Conservation (phyloP, 495 filamentous ascomycete species). For the Aspergillus funiculosus region DNA sequence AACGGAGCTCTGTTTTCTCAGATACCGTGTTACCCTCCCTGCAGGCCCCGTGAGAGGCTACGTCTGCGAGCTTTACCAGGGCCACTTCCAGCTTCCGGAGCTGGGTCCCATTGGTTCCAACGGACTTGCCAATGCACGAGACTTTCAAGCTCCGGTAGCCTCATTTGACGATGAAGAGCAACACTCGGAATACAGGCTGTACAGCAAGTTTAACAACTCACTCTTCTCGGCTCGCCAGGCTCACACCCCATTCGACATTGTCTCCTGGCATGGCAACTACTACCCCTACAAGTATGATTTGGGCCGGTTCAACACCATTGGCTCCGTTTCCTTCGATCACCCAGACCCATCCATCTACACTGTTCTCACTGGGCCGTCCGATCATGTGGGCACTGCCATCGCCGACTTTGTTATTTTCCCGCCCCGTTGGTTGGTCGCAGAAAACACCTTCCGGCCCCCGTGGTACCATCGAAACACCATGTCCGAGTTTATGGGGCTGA, state of each 20-base stretch:
- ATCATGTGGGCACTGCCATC: slow-evolving; percentile 64
- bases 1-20: too few relatives aligned
- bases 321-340: slow-evolving; percentile 69
- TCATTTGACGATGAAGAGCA: slow-evolving; percentile 58
- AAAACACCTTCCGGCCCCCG: slow-evolving; percentile 75
- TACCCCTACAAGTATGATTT: slow-evolving; percentile 88
- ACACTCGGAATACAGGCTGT: slow-evolving; percentile 49
- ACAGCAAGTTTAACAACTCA: slow-evolving; percentile 73
- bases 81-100: slow-evolving; percentile 79
- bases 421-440: slow-evolving; percentile 71
- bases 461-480: slow-evolving; percentile 81
- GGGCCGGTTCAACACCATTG: slow-evolving; percentile 71
- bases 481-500: slow-evolving; percentile 57
- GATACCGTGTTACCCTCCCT: slow-evolving; percentile 66
- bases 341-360: slow-evolving; percentile 80
- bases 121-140: slow-evolving; percentile 77
- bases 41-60: slow-evolving; percentile 69
- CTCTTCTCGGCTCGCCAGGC: slow-evolving; percentile 67
- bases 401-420: slow-evolving; percentile 83
- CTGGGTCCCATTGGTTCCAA: slow-evolving; percentile 86
- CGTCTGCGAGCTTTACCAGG: slow-evolving; percentile 80
- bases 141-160: slow-evolving; percentile 82
- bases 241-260: slow-evolving; percentile 77
- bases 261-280: slow-evolving; percentile 73
- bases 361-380: slow-evolving; percentile 70